Percentiles rank a stretch among this genome's conserved stretches.
Conservation (phyloP, 768 basidiomycete species). For the Cyclocybe cylindracea region DNA sequence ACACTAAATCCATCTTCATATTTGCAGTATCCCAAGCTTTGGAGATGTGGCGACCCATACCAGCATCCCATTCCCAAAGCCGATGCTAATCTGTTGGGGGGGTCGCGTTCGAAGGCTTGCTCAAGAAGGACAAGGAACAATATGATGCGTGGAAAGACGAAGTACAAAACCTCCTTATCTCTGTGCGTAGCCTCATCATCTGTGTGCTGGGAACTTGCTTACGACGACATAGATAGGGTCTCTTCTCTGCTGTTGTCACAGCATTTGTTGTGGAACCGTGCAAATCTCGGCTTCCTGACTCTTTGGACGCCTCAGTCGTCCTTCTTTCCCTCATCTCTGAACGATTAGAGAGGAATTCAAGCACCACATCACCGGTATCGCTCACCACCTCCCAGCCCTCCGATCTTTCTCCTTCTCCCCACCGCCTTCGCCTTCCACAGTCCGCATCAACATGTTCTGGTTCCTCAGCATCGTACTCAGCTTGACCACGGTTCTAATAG, state of each 20-base stretch:
- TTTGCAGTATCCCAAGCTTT: no score
- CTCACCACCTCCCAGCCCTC: background rate
- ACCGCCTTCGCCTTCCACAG: background rate
- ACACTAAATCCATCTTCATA: no score
- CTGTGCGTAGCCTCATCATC: constrained; percentile 5
- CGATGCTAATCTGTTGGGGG: background rate
- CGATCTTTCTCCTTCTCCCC: background rate
- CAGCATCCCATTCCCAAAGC: background rate
- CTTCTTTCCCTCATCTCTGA: constrained; percentile 1
- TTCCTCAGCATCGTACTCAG: constrained; percentile 20
- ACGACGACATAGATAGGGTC: constrained; percentile 8
- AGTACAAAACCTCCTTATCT: constrained; percentile 14
- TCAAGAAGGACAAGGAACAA: background rate
- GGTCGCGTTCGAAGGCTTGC: background rate
- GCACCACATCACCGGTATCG: no score
- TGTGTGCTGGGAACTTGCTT: background rate
- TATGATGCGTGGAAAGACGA: constrained; percentile 11
- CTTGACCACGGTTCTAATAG: constrained; percentile 16
- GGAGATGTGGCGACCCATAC: no score
- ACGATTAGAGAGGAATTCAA: no score
- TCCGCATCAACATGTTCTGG: constrained; percentile 15
- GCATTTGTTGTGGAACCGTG: constrained; percentile 19
- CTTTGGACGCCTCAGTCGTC: constrained; percentile 2
- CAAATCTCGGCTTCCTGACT: constrained; percentile 13
- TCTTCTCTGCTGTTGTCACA: constrained; percentile 20